These are phyloP conservation scores for Scheffersomyces illinoinensis DNA, from an alignment of 1,139 yeast genomes.

Conservation along the genomic window DNA sequence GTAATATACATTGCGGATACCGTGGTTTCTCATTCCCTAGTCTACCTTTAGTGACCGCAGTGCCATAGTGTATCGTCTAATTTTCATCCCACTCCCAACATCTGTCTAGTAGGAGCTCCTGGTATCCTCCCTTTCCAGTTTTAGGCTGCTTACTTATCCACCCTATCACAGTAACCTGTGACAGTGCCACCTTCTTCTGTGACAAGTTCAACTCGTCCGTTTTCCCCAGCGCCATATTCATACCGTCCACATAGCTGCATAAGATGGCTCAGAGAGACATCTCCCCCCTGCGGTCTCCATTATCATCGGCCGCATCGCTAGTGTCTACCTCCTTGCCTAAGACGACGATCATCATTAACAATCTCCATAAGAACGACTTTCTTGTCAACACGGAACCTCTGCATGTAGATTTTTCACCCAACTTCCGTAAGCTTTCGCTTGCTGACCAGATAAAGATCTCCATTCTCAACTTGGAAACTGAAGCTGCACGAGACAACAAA, in stretches of 20 bases:
- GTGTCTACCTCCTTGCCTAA: constrained; percentile 10
- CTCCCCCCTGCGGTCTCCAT: not conserved
- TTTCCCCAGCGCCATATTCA: not conserved
- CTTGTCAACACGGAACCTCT: constrained; percentile 10
- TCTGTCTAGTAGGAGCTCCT: not conserved
- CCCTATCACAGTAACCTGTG: not conserved
- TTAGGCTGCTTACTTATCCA: not conserved
- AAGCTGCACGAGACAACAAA: constrained; percentile 5
- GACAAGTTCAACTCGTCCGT: not conserved
- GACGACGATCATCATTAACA: constrained; percentile 41
- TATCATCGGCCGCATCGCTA: not conserved
- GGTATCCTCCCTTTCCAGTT: not conserved
- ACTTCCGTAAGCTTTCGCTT: constrained; percentile 21
- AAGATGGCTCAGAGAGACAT: not conserved
- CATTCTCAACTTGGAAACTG: constrained; percentile 25
- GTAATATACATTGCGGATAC: not conserved
- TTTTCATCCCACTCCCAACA: not conserved
- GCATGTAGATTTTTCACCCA: constrained; percentile 2
- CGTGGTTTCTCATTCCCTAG: not conserved
- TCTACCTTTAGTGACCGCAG: too few species aligned
- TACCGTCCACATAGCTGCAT: too few species aligned
- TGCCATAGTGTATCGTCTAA: not conserved
- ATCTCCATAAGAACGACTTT: constrained; percentile 35
- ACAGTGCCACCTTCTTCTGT: not conserved
- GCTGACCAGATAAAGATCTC: constrained; percentile 38